Conservation (phyloP, 495 filamentous ascomycete genomes). For the Talaromyces borbonicus region DNA sequence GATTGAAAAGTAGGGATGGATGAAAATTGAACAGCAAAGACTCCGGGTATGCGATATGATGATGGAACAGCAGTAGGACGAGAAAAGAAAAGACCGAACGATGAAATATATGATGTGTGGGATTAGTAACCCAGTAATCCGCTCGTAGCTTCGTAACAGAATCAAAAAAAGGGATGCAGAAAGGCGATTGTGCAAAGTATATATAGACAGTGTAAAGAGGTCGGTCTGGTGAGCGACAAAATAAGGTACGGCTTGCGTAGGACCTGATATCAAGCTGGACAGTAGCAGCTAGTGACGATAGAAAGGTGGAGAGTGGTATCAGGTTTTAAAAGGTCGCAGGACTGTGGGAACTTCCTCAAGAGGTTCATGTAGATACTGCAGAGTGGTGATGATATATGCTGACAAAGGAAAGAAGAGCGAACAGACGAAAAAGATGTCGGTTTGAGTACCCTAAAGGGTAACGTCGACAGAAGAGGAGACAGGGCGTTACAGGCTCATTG, state of each 20-base stretch:
- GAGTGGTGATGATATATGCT: slow-evolving; percentile 43
- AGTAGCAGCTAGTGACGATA: slow-evolving; percentile 17
- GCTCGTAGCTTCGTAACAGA: slow-evolving; percentile 16
- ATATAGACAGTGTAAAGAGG: slow-evolving; percentile 21
- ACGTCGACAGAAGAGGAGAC: slow-evolving; percentile 42
- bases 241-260: slow-evolving; percentile 19
- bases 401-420: slow-evolving; percentile 43
- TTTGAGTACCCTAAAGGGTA: slow-evolving; percentile 36
- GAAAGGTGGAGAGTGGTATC: slow-evolving; percentile 10
- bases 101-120: neutral
- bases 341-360: slow-evolving; percentile 41
- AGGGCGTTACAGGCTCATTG: slow-evolving; percentile 60
- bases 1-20: slow-evolving; percentile 15
- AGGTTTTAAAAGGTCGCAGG: slow-evolving; percentile 36
- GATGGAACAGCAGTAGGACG: slow-evolving; percentile 12
- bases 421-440: slow-evolving; percentile 34
- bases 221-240: slow-evolving; percentile 27
- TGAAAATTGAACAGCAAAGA: slow-evolving; percentile 8
- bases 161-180: slow-evolving; percentile 29
- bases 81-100: neutral
- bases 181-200: slow-evolving; percentile 32
- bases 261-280: slow-evolving; percentile 17
- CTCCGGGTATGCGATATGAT: slow-evolving; percentile 16
- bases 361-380: slow-evolving; percentile 52
- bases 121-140: slow-evolving; percentile 17